Evolutionary conservation across 2,329 filamentous ascomycete species (phyloP).

Genomic region (Orbilia brochopaga): DNA sequence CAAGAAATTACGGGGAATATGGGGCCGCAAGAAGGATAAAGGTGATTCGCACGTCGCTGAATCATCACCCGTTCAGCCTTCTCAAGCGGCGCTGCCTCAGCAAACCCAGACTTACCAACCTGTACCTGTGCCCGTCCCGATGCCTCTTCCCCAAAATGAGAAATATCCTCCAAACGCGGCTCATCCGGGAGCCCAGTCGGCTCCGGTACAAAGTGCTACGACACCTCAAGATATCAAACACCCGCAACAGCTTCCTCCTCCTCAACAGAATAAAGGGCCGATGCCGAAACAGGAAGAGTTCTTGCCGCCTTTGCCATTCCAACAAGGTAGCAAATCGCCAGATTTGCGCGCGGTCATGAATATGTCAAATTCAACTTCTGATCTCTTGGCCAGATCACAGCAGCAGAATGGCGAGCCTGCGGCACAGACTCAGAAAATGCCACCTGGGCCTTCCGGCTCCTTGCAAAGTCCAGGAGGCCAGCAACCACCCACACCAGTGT

Average conservation of each 20-base stretch:
- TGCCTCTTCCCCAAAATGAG: conserved; percentile 23
- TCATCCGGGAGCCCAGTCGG: conserved; percentile 12
- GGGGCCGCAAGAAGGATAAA: conserved; percentile 37
- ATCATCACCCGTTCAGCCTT: not conserved
- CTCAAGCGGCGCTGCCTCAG: conserved; percentile 22
- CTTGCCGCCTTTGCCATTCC: conserved; percentile 38
- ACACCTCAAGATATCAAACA: conserved; percentile 20
- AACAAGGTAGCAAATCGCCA: conserved; percentile 41
- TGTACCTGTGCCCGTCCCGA: conserved; percentile 5
- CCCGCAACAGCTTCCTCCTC: conserved; percentile 16
- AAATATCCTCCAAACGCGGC: conserved; percentile 19
- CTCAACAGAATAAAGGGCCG: conserved; percentile 8
- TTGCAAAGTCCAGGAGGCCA: conserved; percentile 8
- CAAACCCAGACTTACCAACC: conserved; percentile 12
- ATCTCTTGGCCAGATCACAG: conserved; percentile 21
- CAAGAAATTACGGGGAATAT: conserved; percentile 22
- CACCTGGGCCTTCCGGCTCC: not conserved
- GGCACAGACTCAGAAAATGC: conserved; percentile 1
- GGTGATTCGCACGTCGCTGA: conserved; percentile 17
- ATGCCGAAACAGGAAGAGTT: conserved; percentile 36
- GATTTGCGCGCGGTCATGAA: conserved; percentile 28
- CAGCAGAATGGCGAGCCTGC: conserved; percentile 22
- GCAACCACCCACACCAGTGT: not conserved
- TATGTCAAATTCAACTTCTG: conserved; percentile 30
- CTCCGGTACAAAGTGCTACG: not conserved